Evolutionary conservation across 176 grass and related monocot species (phyloP).

Genomic region (Neostapfia colusana): DNA sequence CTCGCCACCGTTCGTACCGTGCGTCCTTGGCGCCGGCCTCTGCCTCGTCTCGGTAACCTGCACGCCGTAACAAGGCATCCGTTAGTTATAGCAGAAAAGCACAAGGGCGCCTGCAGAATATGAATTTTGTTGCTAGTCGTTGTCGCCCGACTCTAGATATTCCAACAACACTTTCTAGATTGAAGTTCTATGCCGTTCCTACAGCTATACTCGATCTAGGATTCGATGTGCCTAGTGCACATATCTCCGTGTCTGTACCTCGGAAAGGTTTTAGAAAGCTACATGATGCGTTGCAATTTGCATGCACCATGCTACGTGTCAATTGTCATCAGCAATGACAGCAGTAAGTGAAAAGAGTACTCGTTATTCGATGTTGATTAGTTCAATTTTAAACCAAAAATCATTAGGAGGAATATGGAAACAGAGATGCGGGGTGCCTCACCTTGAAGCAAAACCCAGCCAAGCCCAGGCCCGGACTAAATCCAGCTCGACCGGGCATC

Average conservation of each 20-base stretch:
- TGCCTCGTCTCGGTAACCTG: background rate
- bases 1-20: background rate
- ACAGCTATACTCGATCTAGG: too few species aligned
- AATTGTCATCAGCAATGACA: background rate
- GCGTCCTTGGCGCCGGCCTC: background rate
- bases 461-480: background rate
- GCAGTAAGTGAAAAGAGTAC: background rate
- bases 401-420: too few species aligned
- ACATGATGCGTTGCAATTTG: too few species aligned
- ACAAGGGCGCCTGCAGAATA: background rate
- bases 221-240: too few species aligned
- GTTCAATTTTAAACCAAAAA: too few species aligned
- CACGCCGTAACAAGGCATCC: background rate
- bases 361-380: too few species aligned
- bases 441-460: constrained; percentile 46
- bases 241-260: too few species aligned
- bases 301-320: too few species aligned
- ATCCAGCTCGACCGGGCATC: background rate
- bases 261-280: too few species aligned
- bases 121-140: background rate
- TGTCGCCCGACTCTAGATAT: too few species aligned
- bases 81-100: background rate
- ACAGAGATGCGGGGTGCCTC: background rate
- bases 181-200: too few species aligned
- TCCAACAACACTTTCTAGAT: too few species aligned